Percentiles rank a stretch among this genome's conserved stretches.
Conservation (phyloP, 179 eudicot species). For the Gypsophila paniculata region DNA sequence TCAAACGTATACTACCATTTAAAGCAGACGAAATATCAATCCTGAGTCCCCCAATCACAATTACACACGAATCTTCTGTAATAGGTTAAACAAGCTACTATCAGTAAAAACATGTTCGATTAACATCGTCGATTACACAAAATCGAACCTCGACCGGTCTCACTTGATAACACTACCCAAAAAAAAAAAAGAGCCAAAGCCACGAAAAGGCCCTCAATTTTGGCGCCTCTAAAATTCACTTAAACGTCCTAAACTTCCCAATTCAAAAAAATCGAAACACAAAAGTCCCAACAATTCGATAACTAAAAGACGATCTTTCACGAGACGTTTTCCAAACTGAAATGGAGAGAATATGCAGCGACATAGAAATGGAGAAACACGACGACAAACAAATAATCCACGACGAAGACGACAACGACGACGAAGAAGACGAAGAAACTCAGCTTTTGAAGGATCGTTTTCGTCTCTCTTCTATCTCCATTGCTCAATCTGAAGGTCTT, state of each 20-base stretch:
- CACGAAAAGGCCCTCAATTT: neutral
- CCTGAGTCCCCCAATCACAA: too few species aligned
- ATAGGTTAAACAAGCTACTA: too few species aligned
- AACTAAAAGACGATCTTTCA: constrained; percentile 3
- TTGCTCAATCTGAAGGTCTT: constrained; percentile 72
- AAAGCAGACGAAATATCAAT: too few species aligned
- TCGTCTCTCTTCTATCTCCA: constrained; percentile 64
- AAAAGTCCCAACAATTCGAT: neutral
- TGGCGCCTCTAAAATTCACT: constrained; percentile 9
- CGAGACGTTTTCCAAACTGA: constrained; percentile 5
- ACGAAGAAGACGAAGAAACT: constrained; percentile 38
- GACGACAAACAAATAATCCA: neutral
- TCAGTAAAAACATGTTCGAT: too few species aligned
- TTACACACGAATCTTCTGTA: too few species aligned
- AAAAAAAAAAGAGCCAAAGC: neutral
- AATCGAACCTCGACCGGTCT: too few species aligned
- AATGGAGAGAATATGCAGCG: constrained; percentile 25
- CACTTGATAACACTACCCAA: too few species aligned
- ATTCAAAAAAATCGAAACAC: neutral
- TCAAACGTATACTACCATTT: too few species aligned
- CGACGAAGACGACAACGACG: neutral
- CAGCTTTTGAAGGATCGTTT: constrained; percentile 64
- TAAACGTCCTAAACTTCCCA: neutral
- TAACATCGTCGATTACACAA: too few species aligned
- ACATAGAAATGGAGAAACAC: constrained; percentile 51